A percentile compares a stretch with the other conserved stretches of the same genome.
Conservation (phyloP, 2,329 filamentous ascomycete genomes). For the Venturiaceae sp. region DNA sequence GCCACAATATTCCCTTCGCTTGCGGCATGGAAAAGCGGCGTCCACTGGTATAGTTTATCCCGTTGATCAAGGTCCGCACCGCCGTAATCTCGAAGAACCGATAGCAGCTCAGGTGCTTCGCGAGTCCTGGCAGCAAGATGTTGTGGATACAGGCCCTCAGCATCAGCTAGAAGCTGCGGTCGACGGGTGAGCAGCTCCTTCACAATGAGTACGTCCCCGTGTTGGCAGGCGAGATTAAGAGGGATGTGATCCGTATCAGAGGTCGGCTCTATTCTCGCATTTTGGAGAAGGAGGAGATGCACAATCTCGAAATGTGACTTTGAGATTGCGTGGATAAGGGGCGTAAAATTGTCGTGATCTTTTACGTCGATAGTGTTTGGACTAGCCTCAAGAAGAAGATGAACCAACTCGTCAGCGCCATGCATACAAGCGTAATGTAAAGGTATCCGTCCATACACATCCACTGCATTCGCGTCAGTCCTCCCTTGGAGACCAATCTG, state of each 20-base stretch:
- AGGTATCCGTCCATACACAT: slow-evolving; percentile 90
- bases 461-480: slow-evolving; percentile 69
- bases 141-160: slow-evolving; percentile 93
- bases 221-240: slow-evolving; percentile 88
- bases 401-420: slow-evolving; percentile 75
- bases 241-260: slow-evolving; percentile 89
- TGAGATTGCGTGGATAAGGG: slow-evolving; percentile 89
- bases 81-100: slow-evolving; percentile 70
- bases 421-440: slow-evolving; percentile 96
- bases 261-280: slow-evolving; percentile 75
- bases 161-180: slow-evolving; percentile 80
- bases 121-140: slow-evolving; percentile 89
- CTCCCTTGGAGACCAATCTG: slow-evolving; percentile 62
- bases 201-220: slow-evolving; percentile 77
- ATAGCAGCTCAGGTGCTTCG: slow-evolving; percentile 66
- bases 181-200: slow-evolving; percentile 73
- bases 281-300: slow-evolving; percentile 57
- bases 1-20: slow-evolving; percentile 92
- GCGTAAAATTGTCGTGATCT: slow-evolving; percentile 96
- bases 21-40: slow-evolving; percentile 88
- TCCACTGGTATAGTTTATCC: slow-evolving; percentile 97
- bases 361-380: slow-evolving; percentile 73
- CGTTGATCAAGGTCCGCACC: slow-evolving; percentile 80
- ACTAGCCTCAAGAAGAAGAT: slow-evolving; percentile 59
- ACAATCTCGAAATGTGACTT: slow-evolving; percentile 77